Conservation (phyloP, 2,329 filamentous ascomycete genomes). For the Neonectria punicea region DNA sequence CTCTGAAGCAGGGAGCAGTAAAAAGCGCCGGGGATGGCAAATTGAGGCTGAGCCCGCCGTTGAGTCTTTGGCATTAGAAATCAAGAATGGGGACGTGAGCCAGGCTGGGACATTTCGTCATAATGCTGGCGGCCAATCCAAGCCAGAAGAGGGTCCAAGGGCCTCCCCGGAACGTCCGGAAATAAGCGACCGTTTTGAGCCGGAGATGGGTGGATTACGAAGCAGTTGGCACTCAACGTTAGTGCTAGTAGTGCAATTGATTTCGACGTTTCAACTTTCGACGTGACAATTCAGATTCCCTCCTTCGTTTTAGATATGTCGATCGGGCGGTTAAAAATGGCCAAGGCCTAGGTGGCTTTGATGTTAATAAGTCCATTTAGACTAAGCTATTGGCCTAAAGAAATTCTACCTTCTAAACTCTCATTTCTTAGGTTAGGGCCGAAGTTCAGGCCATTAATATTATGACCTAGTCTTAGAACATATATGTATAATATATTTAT, state of each 20-base stretch:
- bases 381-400: too few species aligned
- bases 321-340: too few species aligned
- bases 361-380: too few species aligned
- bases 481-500: too few species aligned
- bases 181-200: constrained; percentile 17
- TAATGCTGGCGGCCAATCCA: not conserved
- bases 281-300: too few species aligned
- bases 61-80: constrained; percentile 8
- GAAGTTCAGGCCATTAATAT: too few species aligned
- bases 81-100: constrained; percentile 8
- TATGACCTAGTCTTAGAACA: too few species aligned
- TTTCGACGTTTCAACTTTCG: not conserved
- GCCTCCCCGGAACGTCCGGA: constrained; percentile 22
- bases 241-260: not conserved
- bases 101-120: constrained; percentile 1
- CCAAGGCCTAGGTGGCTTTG: too few species aligned
- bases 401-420: too few species aligned
- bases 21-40: not conserved
- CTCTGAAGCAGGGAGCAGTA: not conserved
- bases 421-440: too few species aligned
- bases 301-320: too few species aligned
- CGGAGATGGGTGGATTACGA: constrained; percentile 4
- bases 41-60: constrained; percentile 21
- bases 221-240: not conserved
- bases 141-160: not conserved